These are phyloP conservation scores for Cryptococcus depauperatus DNA, from an alignment of 1,284 basidiomycete species.

Conservation along the genomic window DNA sequence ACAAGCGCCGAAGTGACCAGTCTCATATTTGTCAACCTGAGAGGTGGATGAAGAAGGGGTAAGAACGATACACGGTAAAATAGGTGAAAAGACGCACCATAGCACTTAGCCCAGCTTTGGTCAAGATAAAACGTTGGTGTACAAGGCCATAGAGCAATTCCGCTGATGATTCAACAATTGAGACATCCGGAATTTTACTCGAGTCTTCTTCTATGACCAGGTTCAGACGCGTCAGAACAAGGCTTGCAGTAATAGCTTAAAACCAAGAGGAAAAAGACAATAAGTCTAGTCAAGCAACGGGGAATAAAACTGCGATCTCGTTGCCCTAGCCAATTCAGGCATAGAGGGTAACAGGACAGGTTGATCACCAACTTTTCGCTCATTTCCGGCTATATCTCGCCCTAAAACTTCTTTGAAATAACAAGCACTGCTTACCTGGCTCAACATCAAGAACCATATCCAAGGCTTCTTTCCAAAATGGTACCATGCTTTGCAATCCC, in stretches of 20 bases:
- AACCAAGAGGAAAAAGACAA: too few relatives aligned
- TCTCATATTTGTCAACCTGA: slow-evolving; percentile 93
- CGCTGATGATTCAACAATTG: slow-evolving; percentile 94
- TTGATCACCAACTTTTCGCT: too few relatives aligned
- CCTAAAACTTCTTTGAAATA: too few relatives aligned
- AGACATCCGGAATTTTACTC: slow-evolving; percentile 70
- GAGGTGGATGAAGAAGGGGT: too few relatives aligned
- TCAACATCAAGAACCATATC: slow-evolving; percentile 99
- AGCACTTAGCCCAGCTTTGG: slow-evolving; percentile 81
- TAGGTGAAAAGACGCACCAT: slow-evolving; percentile 61
- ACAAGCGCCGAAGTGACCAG: slow-evolving; percentile 84
- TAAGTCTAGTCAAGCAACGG: too few relatives aligned
- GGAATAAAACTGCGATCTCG: too few relatives aligned
- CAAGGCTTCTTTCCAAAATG: slow-evolving; percentile 98
- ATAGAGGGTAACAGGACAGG: too few relatives aligned
- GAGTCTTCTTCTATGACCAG: slow-evolving; percentile 73
- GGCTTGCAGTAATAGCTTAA: too few relatives aligned
- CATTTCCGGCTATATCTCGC: background rate
- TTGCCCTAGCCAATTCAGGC: too few relatives aligned
- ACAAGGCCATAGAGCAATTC: slow-evolving; percentile 96
- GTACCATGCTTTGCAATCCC: slow-evolving; percentile 84
- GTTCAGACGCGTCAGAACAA: background rate
- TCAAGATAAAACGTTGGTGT: slow-evolving; percentile 94
- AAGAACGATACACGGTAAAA: background rate
- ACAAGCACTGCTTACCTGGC: slow-evolving; percentile 62